Evolutionary conservation across 2,329 filamentous ascomycete genomes (phyloP), one percentile per base, ranked within the genome.

Genomic region (Dryadomyces quercivorus): DNA sequence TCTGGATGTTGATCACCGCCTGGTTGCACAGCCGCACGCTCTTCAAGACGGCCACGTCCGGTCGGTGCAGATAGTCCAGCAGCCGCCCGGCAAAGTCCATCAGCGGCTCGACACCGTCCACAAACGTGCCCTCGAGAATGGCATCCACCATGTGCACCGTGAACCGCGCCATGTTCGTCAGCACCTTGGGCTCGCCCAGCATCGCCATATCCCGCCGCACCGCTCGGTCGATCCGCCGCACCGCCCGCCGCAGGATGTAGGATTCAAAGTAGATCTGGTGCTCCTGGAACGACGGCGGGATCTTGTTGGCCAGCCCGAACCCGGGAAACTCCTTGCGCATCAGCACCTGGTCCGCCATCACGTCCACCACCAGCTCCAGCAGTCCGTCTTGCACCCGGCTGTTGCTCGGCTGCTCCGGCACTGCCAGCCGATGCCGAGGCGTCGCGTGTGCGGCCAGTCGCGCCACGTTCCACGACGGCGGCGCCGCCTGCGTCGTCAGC

Each of bases 231-330:
- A 95, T 70, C 34, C 86, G 81, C 3, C 82, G 77, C 48, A 96
- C 78, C 0, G 87, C 82, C 59, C 85, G 85, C 31, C 84, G 81
- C 20, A 97, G 72, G 3, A 97, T 73, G 64, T 91, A 96, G 0
- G 93, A 95, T 64, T 95, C 89, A 60, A 98, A 96, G 65, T 91
- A 95, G 0, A 90, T 89, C 63, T 96, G 91, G 61, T 97, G 90
- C 65, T 97, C 93, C 61, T 92, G 82, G 63, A 95, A 95, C 0
- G 92, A 91, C 0, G 93, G 89, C 1, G 94, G 93, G 0, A 92
- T 86, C 65, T 93, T 95, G 53, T 88, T 73, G 63, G 88, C 95
- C 10, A 98, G 71, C 0, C 85, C 84, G 53, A 98, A 86, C 0
- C 93, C 92, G 2, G 85, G 76, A 64, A 97, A 98, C 53, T 98